phyloP scores from a whole-genome alignment of 1,284 basidiomycete species.

The Stygiomarasmius scandens region DNA sequence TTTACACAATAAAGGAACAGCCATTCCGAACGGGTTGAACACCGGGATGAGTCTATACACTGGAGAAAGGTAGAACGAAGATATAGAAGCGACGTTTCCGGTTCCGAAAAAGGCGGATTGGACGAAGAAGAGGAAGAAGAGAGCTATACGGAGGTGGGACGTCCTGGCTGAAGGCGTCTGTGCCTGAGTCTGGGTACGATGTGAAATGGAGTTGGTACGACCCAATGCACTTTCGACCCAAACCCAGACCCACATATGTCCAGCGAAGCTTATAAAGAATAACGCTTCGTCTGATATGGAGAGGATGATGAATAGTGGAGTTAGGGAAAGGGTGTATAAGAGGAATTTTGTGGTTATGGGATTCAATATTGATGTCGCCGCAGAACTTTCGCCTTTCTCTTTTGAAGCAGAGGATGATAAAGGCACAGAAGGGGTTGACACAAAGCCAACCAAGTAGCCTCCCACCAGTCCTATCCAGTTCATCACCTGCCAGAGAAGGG shows the following conservation, averaged over 20 bases:
- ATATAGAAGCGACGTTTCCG: constrained; percentile 88
- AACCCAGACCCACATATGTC: constrained; percentile 71
- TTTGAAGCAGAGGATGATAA: too few species aligned
- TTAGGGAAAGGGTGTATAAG: constrained; percentile 71
- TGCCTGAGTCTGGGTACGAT: too few species aligned
- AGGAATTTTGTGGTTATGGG: constrained; percentile 50
- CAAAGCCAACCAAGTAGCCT: too few species aligned
- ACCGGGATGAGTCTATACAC: constrained; percentile 88
- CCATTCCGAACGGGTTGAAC: constrained; percentile 89
- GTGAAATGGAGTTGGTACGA: constrained; percentile 6
- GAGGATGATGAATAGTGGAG: constrained; percentile 78
- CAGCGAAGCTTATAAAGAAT: constrained; percentile 75
- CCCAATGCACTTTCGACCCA: constrained; percentile 60
- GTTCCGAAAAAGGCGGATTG: constrained; percentile 90
- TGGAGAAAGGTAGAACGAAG: constrained; percentile 89
- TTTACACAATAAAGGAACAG: constrained; percentile 77
- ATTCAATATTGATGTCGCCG: neutral
- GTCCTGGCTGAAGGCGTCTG: too few species aligned
- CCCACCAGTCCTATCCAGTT: constrained; percentile 75
- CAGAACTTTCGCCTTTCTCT: too few species aligned
- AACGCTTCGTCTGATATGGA: constrained; percentile 85
- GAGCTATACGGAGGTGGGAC: constrained; percentile 75
- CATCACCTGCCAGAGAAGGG: constrained; percentile 58
- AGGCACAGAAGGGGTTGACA: too few species aligned
- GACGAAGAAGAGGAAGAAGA: constrained; percentile 87